Evolutionary conservation across 768 basidiomycete genomes (phyloP), one percentile per base, ranked within the genome.

Genomic region (Lentinula boryana): DNA sequence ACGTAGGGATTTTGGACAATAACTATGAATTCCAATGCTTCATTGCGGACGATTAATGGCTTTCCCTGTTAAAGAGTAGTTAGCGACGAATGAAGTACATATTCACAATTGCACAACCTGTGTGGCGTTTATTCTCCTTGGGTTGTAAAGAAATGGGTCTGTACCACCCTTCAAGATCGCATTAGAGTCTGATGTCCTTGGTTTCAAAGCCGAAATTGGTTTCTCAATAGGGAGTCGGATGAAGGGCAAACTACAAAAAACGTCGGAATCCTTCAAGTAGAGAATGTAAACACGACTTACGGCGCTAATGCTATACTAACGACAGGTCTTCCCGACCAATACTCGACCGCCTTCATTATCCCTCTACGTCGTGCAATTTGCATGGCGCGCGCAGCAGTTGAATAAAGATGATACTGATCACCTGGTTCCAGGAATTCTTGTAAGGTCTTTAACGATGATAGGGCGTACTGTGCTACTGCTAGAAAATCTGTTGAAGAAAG

Each of bases 101-200:
- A 54, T 15, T 52, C 35, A 33, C 15, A 8, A 60, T 32, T 10
- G 16, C 4, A 49, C 78, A 67, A 91, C 89, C 78, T 86, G 86
- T 15, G 78, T 78, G 33, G 78, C 74, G 44, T 76, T 71, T 6
- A 81, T 72, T 68, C 82, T 86, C 60, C 95, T 79, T 2, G 96
- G 96, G 70, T 98, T 95, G 70, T 97, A 97, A 60, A 98, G 75
- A 74, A 98, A 98, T 1, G 91, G 88, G 69, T 95, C 90, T 21
- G 80, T 83, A 33, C 78, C 75, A 3, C 86, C 86, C 46, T 78
- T 75, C 3, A 88, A 72, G 52, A 87, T 76, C 2, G 86, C 79
- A 31, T 73, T 74, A 3, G 76, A 68, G 27, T 75, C 74, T 10
- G 75, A 75, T 44, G 66, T 58, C 52, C 71, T 74, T 53, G 78